Conservation (phyloP, 2,329 filamentous ascomycete species). For the Diplocarpon mali region DNA sequence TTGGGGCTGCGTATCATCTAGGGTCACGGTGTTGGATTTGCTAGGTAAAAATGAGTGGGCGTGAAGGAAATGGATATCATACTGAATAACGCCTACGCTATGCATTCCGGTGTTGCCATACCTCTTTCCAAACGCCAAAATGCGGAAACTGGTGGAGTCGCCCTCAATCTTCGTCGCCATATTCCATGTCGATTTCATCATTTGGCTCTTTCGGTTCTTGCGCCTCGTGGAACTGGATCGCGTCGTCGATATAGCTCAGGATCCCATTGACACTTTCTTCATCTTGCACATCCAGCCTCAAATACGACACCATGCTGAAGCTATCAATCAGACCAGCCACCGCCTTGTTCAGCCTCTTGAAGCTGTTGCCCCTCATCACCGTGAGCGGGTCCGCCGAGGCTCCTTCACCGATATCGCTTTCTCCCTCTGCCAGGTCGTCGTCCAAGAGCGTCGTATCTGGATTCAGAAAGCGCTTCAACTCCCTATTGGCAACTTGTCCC, state of each 20-base stretch:
- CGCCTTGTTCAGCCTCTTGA: slow-evolving; percentile 72
- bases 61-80: slow-evolving; percentile 7
- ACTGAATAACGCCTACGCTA: slow-evolving; percentile 20
- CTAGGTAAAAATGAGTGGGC: not conserved
- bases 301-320: slow-evolving; percentile 95
- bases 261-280: slow-evolving; percentile 83
- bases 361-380: slow-evolving; percentile 73
- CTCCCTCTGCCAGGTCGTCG: slow-evolving; percentile 42
- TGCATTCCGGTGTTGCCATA: slow-evolving; percentile 10
- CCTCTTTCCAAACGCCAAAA: slow-evolving; percentile 4
- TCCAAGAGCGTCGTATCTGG: slow-evolving; percentile 76
- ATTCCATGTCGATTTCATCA: slow-evolving; percentile 45
- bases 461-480: slow-evolving; percentile 81
- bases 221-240: slow-evolving; percentile 85
- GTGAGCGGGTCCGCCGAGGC: slow-evolving; percentile 51
- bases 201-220: slow-evolving; percentile 80
- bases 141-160: not conserved
- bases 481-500: slow-evolving; percentile 74
- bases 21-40: not conserved
- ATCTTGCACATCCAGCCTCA: slow-evolving; percentile 79
- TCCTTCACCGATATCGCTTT: slow-evolving; percentile 37
- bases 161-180: slow-evolving; percentile 27
- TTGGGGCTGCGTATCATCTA: not conserved
- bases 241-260: slow-evolving; percentile 87
- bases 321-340: slow-evolving; percentile 89